A percentile compares a stretch with the other conserved stretches of the same genome.
Conservation (phyloP, 2,329 filamentous ascomycete species). For the Talaromyces atroroseus region DNA sequence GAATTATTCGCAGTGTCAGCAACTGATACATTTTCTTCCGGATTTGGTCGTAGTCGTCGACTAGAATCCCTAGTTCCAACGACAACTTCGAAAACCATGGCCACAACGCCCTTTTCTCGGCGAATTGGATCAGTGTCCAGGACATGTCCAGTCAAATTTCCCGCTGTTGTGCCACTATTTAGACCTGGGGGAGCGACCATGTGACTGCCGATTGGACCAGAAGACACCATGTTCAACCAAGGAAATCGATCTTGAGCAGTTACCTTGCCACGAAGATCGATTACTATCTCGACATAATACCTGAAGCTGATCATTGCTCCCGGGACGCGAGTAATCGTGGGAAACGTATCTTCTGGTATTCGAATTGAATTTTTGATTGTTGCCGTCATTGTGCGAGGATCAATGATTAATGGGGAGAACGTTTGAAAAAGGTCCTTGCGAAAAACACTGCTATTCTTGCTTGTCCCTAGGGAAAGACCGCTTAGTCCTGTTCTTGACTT, state of each 20-base stretch:
- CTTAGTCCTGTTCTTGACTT: constrained; percentile 81
- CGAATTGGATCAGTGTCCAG: constrained; percentile 82
- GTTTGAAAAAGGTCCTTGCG: constrained; percentile 90
- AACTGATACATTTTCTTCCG: constrained; percentile 26
- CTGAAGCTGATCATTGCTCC: constrained; percentile 93
- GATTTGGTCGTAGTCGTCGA: constrained; percentile 43
- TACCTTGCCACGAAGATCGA: constrained; percentile 85
- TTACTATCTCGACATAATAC: constrained; percentile 87
- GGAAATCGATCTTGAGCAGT: constrained; percentile 65
- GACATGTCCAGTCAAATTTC: constrained; percentile 56
- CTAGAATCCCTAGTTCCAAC: constrained; percentile 80
- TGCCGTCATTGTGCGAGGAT: constrained; percentile 70
- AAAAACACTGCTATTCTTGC: constrained; percentile 84
- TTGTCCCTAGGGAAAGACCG: constrained; percentile 78
- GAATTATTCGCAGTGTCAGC: constrained; percentile 16
- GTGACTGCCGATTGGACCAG: constrained; percentile 37
- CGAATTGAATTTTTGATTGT: constrained; percentile 77
- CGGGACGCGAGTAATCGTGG: constrained; percentile 82
- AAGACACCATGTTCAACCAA: constrained; percentile 47
- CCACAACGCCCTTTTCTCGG: constrained; percentile 87
- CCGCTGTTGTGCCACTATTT: constrained; percentile 31
- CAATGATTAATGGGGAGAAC: constrained; percentile 80
- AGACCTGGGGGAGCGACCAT: constrained; percentile 28
- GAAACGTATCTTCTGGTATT: constrained; percentile 85
- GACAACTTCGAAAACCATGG: constrained; percentile 76